phyloP scores from a whole-genome alignment of 805 yeast species.

The Yarrowia sp. region DNA sequence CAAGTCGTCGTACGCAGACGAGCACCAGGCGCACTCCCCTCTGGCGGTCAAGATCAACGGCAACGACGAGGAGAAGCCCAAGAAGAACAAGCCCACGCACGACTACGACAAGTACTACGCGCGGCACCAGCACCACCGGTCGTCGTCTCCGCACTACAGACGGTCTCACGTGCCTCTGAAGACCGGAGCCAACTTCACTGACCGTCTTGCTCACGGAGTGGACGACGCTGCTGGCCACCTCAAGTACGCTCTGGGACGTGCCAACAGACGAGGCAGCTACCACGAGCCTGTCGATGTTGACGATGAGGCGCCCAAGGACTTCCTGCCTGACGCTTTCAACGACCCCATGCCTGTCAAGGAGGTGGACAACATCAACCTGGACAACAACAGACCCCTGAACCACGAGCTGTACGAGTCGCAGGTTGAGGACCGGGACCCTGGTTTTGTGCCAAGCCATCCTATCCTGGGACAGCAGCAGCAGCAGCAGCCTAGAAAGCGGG shows the following conservation, averaged over 20 bases:
- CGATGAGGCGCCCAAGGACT: neutral
- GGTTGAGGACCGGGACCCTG: neutral
- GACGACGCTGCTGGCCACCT: constrained; percentile 21
- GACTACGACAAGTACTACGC: constrained; percentile 23
- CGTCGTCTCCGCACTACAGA: constrained; percentile 9
- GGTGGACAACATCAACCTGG: neutral
- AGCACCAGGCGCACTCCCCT: constrained; percentile 22
- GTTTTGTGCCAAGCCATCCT: neutral
- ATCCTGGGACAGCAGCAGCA: neutral
- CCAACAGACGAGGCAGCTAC: constrained; percentile 12
- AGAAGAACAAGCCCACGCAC: constrained; percentile 1
- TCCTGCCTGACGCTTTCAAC: neutral
- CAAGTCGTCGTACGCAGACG: constrained; percentile 3
- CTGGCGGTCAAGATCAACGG: constrained; percentile 12
- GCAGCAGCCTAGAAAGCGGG: neutral
- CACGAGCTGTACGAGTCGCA: neutral
- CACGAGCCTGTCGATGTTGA: neutral
- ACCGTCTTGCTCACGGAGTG: constrained; percentile 17
- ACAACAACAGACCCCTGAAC: neutral
- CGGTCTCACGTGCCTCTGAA: constrained; percentile 14
- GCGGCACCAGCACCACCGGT: constrained; percentile 18
- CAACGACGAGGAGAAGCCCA: neutral
- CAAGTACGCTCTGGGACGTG: constrained; percentile 16
- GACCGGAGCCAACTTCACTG: constrained; percentile 15
- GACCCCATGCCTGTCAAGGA: constrained; percentile 5